phyloP scores from a whole-genome alignment of 169 alveolate genomes.

The Plasmodium fragile region DNA sequence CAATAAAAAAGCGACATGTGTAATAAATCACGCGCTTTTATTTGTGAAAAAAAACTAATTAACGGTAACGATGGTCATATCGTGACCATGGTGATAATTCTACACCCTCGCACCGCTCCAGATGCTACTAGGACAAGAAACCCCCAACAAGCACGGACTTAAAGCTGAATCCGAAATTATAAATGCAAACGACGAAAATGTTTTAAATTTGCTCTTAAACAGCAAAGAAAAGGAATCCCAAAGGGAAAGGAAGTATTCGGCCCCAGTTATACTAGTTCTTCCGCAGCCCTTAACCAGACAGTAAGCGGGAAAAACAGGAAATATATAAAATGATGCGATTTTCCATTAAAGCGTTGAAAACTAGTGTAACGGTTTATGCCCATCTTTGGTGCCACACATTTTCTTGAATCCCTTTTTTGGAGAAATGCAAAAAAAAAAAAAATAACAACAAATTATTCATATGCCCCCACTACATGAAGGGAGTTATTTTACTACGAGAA shows the following conservation, averaged over 20 bases:
- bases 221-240: neutral
- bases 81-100: neutral
- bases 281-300: constrained; percentile 51
- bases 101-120: neutral
- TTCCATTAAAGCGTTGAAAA: neutral
- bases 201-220: constrained; percentile 34
- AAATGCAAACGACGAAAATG: constrained; percentile 61
- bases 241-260: neutral
- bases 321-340: neutral
- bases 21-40: neutral
- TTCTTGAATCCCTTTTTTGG: neutral
- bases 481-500: constrained; percentile 35
- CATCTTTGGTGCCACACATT: neutral
- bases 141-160: neutral
- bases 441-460: neutral
- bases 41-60: neutral
- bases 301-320: constrained; percentile 9
- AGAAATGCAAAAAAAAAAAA: neutral
- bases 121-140: constrained; percentile 22
- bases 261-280: constrained; percentile 46
- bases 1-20: neutral
- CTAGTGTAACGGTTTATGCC: neutral
- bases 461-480: constrained; percentile 26
- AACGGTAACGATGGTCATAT: neutral
- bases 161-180: constrained; percentile 31